Conservation (phyloP, 2,329 filamentous ascomycete genomes). For the Onygena corvina region DNA sequence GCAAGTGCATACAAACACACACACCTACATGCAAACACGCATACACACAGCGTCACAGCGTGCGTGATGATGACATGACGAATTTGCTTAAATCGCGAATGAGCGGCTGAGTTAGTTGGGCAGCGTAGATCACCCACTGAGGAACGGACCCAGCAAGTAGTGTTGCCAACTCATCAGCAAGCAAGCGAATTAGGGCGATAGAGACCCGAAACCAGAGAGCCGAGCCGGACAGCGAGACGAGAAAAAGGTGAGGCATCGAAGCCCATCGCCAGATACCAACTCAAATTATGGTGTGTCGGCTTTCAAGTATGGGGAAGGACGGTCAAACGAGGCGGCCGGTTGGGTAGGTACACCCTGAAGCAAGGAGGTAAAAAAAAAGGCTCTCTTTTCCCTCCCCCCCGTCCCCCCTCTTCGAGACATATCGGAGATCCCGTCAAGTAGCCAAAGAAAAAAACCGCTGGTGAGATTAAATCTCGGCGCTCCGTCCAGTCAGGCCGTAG, state of each 20-base stretch:
- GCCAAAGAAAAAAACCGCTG: neutral
- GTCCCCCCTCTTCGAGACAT: neutral
- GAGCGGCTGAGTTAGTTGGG: constrained; percentile 13
- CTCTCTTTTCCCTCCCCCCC: no score
- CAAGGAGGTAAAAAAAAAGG: neutral
- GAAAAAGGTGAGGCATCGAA: constrained; percentile 18
- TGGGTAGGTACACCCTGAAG: constrained; percentile 5
- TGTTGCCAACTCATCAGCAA: constrained; percentile 19
- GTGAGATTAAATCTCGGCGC: constrained; percentile 4
- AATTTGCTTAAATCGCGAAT: neutral
- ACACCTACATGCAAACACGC: neutral
- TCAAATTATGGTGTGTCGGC: neutral
- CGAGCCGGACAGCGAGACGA: constrained; percentile 16
- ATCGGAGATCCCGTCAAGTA: neutral
- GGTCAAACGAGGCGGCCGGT: constrained; percentile 4
- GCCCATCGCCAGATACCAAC: constrained; percentile 6
- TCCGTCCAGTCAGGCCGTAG: constrained; percentile 4
- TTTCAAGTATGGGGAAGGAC: neutral
- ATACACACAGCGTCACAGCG: no score
- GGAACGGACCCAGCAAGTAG: constrained; percentile 25
- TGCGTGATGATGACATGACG: neutral
- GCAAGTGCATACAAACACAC: neutral
- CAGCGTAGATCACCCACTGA: constrained; percentile 26
- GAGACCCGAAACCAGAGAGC: constrained; percentile 11
- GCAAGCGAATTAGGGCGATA: constrained; percentile 6